Evolutionary conservation across 1,284 basidiomycete species (phyloP).

Genomic region (Phaffia rhodozyma): DNA sequence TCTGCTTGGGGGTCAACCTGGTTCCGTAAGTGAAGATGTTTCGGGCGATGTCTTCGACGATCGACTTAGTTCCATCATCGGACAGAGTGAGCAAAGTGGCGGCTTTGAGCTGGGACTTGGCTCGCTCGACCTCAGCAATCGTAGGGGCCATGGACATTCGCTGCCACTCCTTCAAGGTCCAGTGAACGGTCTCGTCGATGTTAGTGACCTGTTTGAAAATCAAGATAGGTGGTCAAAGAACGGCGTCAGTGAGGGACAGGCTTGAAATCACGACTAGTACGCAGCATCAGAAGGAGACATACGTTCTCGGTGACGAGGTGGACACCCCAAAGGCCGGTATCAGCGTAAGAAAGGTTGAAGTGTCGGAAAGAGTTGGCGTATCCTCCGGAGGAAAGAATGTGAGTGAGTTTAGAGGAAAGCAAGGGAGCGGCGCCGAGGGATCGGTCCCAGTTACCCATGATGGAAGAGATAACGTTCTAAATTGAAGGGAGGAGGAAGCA

Average conservation of each 20-base stretch:
- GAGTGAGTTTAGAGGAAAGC: slow-evolving; percentile 80
- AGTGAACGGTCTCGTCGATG: slow-evolving; percentile 87
- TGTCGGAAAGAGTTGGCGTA: slow-evolving; percentile 99
- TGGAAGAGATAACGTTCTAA: slow-evolving; percentile 71
- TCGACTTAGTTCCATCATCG: slow-evolving; percentile 78
- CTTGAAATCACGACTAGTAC: background rate
- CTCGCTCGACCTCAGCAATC: slow-evolving; percentile 80
- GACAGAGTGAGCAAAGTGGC: slow-evolving; percentile 68
- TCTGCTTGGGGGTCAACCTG: slow-evolving; percentile 82
- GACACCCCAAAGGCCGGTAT: slow-evolving; percentile 98
- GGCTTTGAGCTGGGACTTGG: slow-evolving; percentile 96
- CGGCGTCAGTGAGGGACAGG: background rate
- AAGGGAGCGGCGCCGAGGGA: slow-evolving; percentile 82
- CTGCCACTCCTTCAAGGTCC: slow-evolving; percentile 93
- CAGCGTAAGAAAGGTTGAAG: slow-evolving; percentile 99
- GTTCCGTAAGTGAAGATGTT: slow-evolving; percentile 90
- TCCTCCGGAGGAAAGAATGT: slow-evolving; percentile 85
- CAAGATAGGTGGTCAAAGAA: slow-evolving; percentile 4
- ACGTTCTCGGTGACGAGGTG: slow-evolving; percentile 91
- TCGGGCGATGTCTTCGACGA: slow-evolving; percentile 96
- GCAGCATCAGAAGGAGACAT: slow-evolving; percentile 18
- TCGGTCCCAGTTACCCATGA: slow-evolving; percentile 99
- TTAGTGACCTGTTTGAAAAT: slow-evolving; percentile 46
- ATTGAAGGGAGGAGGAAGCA: background rate
- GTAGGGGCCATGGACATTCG: slow-evolving; percentile 84